Conservation (phyloP, 2,329 filamentous ascomycete genomes). For the Nemania diffusa region DNA sequence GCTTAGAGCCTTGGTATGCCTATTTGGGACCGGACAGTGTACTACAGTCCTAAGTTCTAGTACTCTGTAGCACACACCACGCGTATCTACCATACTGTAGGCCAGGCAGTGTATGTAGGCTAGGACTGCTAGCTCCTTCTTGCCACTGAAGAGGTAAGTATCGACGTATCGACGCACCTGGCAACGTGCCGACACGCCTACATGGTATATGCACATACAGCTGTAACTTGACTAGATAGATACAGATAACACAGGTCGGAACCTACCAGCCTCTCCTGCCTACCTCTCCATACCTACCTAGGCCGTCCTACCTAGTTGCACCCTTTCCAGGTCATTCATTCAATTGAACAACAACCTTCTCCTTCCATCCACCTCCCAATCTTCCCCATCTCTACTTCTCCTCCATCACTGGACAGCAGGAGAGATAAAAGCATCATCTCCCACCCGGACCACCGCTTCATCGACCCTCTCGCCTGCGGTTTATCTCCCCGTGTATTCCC, state of each 20-base stretch:
- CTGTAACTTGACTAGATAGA: conserved; percentile 6
- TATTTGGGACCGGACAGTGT: conserved; percentile 11
- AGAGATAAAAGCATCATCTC: conserved; percentile 36
- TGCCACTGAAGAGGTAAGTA: background rate
- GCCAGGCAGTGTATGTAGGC: background rate
- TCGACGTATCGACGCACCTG: conserved; percentile 14
- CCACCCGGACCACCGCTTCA: conserved; percentile 22
- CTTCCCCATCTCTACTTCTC: conserved; percentile 43
- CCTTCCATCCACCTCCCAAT: conserved; percentile 45
- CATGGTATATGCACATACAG: background rate
- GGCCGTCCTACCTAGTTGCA: conserved; percentile 33
- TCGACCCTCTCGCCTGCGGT: conserved; percentile 25
- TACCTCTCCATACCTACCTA: conserved; percentile 8
- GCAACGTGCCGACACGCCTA: conserved; percentile 18
- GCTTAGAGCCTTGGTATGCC: conserved; percentile 4
- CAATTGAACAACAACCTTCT: conserved; percentile 49
- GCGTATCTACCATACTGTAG: conserved; percentile 1
- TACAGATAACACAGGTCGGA: conserved; percentile 17
- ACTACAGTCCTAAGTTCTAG: background rate
- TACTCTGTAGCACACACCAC: background rate
- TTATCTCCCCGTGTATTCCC: conserved; percentile 23
- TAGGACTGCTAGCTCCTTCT: background rate
- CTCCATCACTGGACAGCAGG: conserved; percentile 35
- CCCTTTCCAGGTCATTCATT: conserved; percentile 40
- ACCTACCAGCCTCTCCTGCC: conserved; percentile 27